Evolutionary conservation across 192 early-diverging fungal species (phyloP).

Genomic region (Spizellomyces punctatus): DNA sequence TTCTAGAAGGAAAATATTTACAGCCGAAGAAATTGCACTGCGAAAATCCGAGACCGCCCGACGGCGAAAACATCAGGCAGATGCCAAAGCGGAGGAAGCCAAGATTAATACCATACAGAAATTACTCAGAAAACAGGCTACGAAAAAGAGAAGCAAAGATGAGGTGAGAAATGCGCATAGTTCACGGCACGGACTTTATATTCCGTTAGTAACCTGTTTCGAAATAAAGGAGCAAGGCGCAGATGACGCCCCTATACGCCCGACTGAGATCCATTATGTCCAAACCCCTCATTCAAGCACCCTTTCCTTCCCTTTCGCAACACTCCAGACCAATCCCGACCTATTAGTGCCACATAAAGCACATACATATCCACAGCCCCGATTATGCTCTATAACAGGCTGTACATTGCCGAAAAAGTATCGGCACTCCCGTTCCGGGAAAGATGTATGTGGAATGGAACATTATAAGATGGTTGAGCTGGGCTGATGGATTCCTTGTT

Average conservation of each 20-base stretch:
- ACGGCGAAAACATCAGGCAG: constrained; percentile 27
- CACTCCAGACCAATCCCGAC: too few relatives aligned
- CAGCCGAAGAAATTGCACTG: constrained; percentile 24
- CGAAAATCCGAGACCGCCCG: constrained; percentile 25
- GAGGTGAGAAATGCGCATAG: constrained; percentile 4
- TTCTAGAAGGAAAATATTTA: constrained; percentile 10
- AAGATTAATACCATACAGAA: constrained; percentile 32
- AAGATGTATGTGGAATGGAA: constrained; percentile 17
- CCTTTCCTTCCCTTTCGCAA: too few relatives aligned
- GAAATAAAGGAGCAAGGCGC: too few relatives aligned
- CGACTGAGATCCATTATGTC: not conserved
- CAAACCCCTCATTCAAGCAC: not conserved
- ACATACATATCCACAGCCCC: not conserved
- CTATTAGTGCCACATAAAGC: too few relatives aligned
- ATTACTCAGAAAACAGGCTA: constrained; percentile 24
- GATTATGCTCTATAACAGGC: not conserved
- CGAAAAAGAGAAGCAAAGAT: constrained; percentile 25
- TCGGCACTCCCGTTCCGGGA: not conserved
- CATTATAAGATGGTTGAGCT: constrained; percentile 6
- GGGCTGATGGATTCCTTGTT: too few relatives aligned
- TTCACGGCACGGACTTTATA: too few relatives aligned
- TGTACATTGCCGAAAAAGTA: constrained; percentile 18
- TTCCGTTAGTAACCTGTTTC: too few relatives aligned
- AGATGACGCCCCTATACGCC: not conserved
- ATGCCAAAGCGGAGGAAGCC: constrained; percentile 24